Evolutionary conservation across 2,329 filamentous ascomycete species (phyloP).

Genomic region (Verticillium zaregamsianum): DNA sequence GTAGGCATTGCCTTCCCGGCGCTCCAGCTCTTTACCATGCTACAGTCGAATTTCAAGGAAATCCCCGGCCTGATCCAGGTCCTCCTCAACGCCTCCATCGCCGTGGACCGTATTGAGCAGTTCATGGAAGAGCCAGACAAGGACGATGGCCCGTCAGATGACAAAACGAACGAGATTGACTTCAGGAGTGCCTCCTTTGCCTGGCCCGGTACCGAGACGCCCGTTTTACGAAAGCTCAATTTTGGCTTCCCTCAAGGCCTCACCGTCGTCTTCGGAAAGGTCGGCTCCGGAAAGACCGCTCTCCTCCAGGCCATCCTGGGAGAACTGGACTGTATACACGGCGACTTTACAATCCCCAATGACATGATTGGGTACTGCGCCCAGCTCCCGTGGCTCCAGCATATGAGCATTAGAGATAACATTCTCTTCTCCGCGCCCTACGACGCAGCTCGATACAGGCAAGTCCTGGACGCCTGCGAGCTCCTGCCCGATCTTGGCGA

Average conservation of each 20-base stretch:
- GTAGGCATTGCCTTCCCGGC: slow-evolving; percentile 86
- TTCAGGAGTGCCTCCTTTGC: slow-evolving; percentile 68
- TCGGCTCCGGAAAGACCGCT: slow-evolving; percentile 59
- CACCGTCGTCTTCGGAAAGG: slow-evolving; percentile 53
- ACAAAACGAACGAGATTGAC: slow-evolving; percentile 36
- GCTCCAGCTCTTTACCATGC: slow-evolving; percentile 71
- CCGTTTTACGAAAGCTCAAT: slow-evolving; percentile 43
- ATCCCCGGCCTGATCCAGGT: slow-evolving; percentile 72
- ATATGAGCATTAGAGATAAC: slow-evolving; percentile 61
- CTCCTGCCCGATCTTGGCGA: slow-evolving; percentile 50
- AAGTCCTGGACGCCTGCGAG: slow-evolving; percentile 58
- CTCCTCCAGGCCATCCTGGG: slow-evolving; percentile 55
- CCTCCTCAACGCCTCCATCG: slow-evolving; percentile 77
- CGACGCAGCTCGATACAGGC: slow-evolving; percentile 51
- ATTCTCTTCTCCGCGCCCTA: slow-evolving; percentile 58
- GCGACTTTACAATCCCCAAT: slow-evolving; percentile 39
- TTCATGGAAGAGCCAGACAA: slow-evolving; percentile 88
- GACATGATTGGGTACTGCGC: slow-evolving; percentile 52
- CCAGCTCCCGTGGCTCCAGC: slow-evolving; percentile 62
- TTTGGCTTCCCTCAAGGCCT: slow-evolving; percentile 45
- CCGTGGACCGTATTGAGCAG: slow-evolving; percentile 73
- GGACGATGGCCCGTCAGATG: slow-evolving; percentile 37
- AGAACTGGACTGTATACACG: slow-evolving; percentile 62
- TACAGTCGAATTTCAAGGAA: slow-evolving; percentile 70
- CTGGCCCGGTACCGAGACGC: slow-evolving; percentile 65